A percentile compares a stretch with the other conserved stretches of the same genome.
Evolutionary conservation across 495 filamentous ascomycete species (phyloP).

Genomic region (Aspergillus egyptiacus): DNA sequence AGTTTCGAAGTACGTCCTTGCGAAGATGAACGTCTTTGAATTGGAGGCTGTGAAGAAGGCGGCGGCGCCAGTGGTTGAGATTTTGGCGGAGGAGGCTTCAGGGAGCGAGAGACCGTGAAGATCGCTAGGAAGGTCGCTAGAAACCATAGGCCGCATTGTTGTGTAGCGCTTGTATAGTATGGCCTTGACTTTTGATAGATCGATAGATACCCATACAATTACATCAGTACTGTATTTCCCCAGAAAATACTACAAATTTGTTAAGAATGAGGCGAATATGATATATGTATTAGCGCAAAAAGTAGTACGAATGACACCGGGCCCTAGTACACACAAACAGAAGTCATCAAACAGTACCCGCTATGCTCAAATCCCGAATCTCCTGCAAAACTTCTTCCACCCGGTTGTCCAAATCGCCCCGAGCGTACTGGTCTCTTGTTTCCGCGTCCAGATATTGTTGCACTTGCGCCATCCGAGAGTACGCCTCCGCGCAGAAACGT

Average conservation of each 20-base stretch:
- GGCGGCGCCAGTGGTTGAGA: conserved; percentile 44
- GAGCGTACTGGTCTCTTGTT: conserved; percentile 91
- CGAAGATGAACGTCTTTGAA: conserved; percentile 51
- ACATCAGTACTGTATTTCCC: neutral
- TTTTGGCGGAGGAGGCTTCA: conserved; percentile 44
- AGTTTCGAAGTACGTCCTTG: conserved; percentile 64
- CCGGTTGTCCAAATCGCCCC: conserved; percentile 81
- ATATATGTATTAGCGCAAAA: conserved; percentile 6
- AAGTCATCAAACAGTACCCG: conserved; percentile 54
- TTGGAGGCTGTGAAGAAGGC: conserved; percentile 43
- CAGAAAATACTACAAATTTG: conserved; percentile 3
- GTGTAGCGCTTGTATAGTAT: neutral
- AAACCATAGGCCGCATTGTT: too few species aligned
- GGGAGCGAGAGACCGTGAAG: conserved; percentile 13
- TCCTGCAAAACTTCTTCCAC: conserved; percentile 97
- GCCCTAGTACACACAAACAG: conserved; percentile 6
- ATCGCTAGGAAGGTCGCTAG: too few species aligned
- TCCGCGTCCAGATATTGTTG: conserved; percentile 98
- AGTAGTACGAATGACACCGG: neutral
- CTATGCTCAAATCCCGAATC: conserved; percentile 94
- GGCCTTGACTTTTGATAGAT: neutral
- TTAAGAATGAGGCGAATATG: conserved; percentile 6
- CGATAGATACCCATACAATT: conserved; percentile 16
- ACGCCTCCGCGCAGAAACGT: conserved; percentile 95
- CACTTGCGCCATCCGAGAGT: conserved; percentile 95